phyloP scores from a whole-genome alignment of 2,329 filamentous ascomycete species.

The Claviceps digitariae region DNA sequence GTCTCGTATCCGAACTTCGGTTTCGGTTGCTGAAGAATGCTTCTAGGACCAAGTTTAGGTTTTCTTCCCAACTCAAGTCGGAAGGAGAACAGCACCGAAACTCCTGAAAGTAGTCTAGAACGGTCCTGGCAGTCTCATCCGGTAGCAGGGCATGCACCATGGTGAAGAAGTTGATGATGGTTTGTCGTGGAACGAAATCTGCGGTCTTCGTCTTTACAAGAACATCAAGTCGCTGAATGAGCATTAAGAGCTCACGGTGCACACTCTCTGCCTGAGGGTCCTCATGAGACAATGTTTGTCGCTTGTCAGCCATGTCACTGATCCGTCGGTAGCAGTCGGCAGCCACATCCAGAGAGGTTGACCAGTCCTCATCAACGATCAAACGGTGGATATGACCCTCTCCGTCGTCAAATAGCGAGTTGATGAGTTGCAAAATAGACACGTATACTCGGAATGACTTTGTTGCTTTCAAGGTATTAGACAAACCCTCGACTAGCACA shows the following conservation, averaged over 20 bases:
- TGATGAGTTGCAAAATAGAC: conserved; percentile 38
- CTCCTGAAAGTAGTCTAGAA: conserved; percentile 55
- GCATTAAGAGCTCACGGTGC: conserved; percentile 26
- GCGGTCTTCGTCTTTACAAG: conserved; percentile 29
- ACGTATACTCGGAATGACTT: conserved; percentile 31
- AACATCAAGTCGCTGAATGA: conserved; percentile 36
- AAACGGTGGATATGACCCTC: conserved; percentile 39
- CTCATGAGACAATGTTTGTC: conserved; percentile 13
- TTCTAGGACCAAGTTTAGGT: conserved; percentile 45
- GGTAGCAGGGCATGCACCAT: conserved; percentile 47
- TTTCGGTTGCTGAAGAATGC: conserved; percentile 49
- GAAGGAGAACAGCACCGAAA: conserved; percentile 61
- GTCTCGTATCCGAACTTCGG: conserved; percentile 47
- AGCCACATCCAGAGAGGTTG: conserved; percentile 44
- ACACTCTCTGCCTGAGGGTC: conserved; percentile 24
- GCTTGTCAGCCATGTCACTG: conserved; percentile 13
- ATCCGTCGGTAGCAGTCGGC: conserved; percentile 34
- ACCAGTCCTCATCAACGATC: conserved; percentile 54
- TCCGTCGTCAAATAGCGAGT: conserved; percentile 40
- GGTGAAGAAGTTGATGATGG: conserved; percentile 54
- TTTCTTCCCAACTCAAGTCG: conserved; percentile 52
- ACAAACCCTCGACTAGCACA: conserved; percentile 43
- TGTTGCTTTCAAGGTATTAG: conserved; percentile 32
- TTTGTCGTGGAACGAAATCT: conserved; percentile 50
- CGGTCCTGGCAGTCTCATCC: conserved; percentile 48